A percentile compares a stretch with the other conserved stretches of the same genome.
These are phyloP conservation scores for Dactylellina cionopaga DNA, from an alignment of 2,329 filamentous ascomycete species.

Conservation along the genomic window DNA sequence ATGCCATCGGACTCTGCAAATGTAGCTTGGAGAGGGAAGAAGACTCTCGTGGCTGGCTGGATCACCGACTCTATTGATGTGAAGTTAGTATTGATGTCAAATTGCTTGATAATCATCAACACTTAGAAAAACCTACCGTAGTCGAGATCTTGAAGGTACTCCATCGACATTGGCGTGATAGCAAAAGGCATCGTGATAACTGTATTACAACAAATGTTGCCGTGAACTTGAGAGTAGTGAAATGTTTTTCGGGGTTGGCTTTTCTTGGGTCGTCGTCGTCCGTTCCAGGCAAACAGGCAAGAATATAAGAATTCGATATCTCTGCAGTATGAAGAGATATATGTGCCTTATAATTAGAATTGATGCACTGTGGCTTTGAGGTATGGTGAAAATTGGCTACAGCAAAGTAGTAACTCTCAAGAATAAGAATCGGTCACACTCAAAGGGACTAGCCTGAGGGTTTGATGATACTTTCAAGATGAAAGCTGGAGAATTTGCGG, in stretches of 20 bases:
- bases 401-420: conserved; percentile 47
- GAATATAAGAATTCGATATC: conserved; percentile 33
- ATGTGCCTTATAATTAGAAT: conserved; percentile 26
- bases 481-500: conserved; percentile 36
- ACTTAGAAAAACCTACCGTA: conserved; percentile 27
- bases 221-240: background rate
- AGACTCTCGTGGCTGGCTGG: conserved; percentile 49
- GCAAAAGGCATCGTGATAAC: conserved; percentile 46
- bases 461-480: conserved; percentile 15
- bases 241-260: conserved; percentile 11
- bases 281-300: conserved; percentile 9
- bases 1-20: conserved; percentile 49
- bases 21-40: conserved; percentile 48
- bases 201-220: background rate
- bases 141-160: conserved; percentile 52
- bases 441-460: conserved; percentile 48
- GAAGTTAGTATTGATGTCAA: conserved; percentile 20
- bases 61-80: conserved; percentile 41
- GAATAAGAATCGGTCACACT: conserved; percentile 21
- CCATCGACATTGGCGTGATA: conserved; percentile 50
- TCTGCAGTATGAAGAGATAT: conserved; percentile 16
- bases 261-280: conserved; percentile 35
- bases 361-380: conserved; percentile 29
- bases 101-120: background rate
- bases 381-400: conserved; percentile 34